Evolutionary conservation across 2,329 filamentous ascomycete species (phyloP), one percentile per base, ranked within the genome.

Genomic region (Paramyrothecium sp.): DNA sequence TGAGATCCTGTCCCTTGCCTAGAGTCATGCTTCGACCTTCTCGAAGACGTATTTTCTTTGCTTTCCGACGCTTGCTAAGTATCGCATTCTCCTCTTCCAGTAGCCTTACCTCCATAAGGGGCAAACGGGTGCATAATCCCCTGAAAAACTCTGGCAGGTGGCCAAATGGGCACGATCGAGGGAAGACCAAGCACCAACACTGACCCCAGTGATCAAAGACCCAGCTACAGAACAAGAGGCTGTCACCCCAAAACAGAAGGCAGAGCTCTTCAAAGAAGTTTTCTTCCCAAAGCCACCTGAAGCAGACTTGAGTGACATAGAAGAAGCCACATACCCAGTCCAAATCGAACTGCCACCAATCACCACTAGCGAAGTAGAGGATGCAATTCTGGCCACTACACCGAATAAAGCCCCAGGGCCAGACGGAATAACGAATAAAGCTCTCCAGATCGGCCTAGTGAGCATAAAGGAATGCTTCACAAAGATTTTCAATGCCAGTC

Each of bases 401-500:
- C 57, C 57, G 26, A 56, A 60, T 44, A 65, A 61, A 56, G 61
- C 60, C 13, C 59, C 58, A 48, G 58, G 63, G 17, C 34, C 52
- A 21, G 56, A 65, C 48, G 51, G 60, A 22, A 61, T 67, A 52
- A 63, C 58, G n/a, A 65, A 66, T 46, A 49, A 50, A 17, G 55
- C 58, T 38, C 57, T 64, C 16, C 54, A 51, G 48, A 23, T 23
- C 48, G 10, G 48, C 20, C 20, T 51, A 23, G 30, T n/a, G 8
- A 3, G 30, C 10, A 64, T 41, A 13, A 64, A 53, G 58, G 47
- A 46, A 63, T 30, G 61, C 60, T 55, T 58, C 5, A 58, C 56
- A 47, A 56, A 38, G 22, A 47, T 61, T 21, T 66, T 65, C 53
- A 63, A 63, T 33, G 46, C 56, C 44, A 59, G 54, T 55, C 52